Evolutionary conservation across 2,329 filamentous ascomycete genomes (phyloP), one percentile per base, ranked within the genome.

Genomic region (Tolypocladium cylindrosporum): DNA sequence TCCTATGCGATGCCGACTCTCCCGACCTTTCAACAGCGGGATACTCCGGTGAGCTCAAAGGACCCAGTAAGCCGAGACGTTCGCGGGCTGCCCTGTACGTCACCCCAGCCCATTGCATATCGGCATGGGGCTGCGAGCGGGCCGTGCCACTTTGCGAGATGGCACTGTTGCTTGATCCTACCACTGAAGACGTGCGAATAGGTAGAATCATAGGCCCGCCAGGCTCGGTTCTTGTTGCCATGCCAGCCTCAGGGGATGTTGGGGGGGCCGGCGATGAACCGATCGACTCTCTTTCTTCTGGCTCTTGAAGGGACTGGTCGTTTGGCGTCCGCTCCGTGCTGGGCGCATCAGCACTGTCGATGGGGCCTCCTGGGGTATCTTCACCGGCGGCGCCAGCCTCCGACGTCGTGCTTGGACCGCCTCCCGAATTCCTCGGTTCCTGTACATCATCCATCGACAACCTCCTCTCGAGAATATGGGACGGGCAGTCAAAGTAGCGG

Each of bases 401-500:
- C 39, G 50, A 39, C 24, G 48, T 41, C 31, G 48, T 45, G 40
- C 57, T 43, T 43, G 59, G 56, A 57, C 56, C 57, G 27, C 41
- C 54, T 40, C 52, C 50, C 58, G 61, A 21, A 13, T 58, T 54
- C 52, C 54, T 59, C 43, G 50, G 54, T 48, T 59, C 56, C 8
- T 62, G 62, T 14, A 62, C 61, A 41, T 64, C 62, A 59, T 68
- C 66, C 31, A 63, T 58, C 42, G 72, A 24, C 21, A 31, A 72
- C 24, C 71, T 59, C 36, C 78, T 72, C 63, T 75, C 74, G 52
- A 77, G 62, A 21, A 69, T 60, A 58, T 81, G 78, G 4, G 76
- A 74, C 39, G 78, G 78, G 50, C 78, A 80, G 67, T 81, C 79
- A 58, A 78, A 73, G 65, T 72, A 80, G 53, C 72, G 73, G 13